Evolutionary conservation across 257 asterid species (phyloP).

Genomic region (Coffea eugenioides): DNA sequence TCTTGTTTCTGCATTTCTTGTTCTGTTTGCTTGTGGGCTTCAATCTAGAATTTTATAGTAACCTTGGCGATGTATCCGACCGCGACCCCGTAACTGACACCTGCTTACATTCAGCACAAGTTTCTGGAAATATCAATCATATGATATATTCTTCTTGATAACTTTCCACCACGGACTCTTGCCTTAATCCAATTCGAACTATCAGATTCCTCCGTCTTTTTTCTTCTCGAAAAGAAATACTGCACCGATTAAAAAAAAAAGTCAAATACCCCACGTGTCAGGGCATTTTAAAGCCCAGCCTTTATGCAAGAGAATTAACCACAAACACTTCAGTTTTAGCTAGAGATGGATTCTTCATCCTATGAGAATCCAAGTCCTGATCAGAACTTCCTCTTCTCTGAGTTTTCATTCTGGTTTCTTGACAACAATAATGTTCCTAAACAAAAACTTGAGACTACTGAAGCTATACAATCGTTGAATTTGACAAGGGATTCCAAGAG

Average conservation of each 20-base stretch:
- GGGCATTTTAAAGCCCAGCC: background rate
- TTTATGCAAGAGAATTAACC: background rate
- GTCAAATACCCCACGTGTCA: background rate
- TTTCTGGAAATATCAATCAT: no score
- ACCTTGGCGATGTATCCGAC: no score
- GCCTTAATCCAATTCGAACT: background rate
- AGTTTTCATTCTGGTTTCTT: background rate
- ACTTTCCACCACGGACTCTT: background rate
- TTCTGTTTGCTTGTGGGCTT: no score
- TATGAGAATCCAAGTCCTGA: background rate
- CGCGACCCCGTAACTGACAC: no score
- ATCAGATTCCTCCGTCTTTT: background rate
- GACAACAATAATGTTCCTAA: background rate
- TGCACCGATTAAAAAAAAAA: background rate
- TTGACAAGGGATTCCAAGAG: background rate
- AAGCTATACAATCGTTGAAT: background rate
- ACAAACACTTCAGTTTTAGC: background rate
- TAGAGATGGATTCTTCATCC: constrained; percentile 11
- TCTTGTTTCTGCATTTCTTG: no score
- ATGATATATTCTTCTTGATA: constrained; percentile 8
- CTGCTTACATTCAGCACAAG: no score
- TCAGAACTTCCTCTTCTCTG: background rate
- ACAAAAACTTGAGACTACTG: background rate
- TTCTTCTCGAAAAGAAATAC: background rate
- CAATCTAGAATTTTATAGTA: no score